phyloP scores from a whole-genome alignment of 331 rosid species.

The Dryas integrifolia region DNA sequence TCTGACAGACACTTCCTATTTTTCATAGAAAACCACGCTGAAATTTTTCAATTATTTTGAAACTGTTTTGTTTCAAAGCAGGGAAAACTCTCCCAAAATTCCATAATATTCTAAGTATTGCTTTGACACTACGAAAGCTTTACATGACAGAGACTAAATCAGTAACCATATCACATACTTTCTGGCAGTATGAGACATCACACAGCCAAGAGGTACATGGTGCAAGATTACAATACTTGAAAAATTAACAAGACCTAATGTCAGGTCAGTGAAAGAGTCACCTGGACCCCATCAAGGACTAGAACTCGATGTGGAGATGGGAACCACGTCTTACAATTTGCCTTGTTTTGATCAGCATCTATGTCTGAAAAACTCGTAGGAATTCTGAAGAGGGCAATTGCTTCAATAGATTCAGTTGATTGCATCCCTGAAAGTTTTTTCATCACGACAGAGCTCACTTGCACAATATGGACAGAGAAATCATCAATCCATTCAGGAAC shows the following conservation, averaged over 20 bases:
- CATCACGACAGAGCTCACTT: conserved; percentile 67
- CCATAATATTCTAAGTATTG: not conserved
- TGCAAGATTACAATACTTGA: not conserved
- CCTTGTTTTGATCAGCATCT: conserved; percentile 34
- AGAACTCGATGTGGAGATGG: conserved; percentile 59
- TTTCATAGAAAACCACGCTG: not conserved
- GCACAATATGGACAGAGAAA: conserved; percentile 44
- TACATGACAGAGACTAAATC: conserved; percentile 1
- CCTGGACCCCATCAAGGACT: conserved; percentile 92
- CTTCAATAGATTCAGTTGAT: conserved; percentile 70
- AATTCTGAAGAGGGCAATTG: conserved; percentile 69
- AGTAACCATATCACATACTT: not conserved
- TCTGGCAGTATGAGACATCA: not conserved
- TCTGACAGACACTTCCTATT: not conserved
- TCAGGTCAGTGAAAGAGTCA: conserved; percentile 24
- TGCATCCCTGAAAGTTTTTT: conserved; percentile 72
- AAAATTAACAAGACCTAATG: not conserved
- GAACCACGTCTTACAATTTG: conserved; percentile 50
- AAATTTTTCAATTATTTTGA: not conserved
- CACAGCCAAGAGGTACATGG: not conserved
- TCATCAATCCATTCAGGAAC: conserved; percentile 55
- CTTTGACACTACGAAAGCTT: conserved; percentile 5
- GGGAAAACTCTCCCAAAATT: not conserved
- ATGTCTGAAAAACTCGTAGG: conserved; percentile 55
- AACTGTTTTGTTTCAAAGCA: not conserved